Percentiles rank a stretch among this genome's conserved stretches.
Conservation (phyloP, 2,329 filamentous ascomycete genomes). For the Capronia americana region DNA sequence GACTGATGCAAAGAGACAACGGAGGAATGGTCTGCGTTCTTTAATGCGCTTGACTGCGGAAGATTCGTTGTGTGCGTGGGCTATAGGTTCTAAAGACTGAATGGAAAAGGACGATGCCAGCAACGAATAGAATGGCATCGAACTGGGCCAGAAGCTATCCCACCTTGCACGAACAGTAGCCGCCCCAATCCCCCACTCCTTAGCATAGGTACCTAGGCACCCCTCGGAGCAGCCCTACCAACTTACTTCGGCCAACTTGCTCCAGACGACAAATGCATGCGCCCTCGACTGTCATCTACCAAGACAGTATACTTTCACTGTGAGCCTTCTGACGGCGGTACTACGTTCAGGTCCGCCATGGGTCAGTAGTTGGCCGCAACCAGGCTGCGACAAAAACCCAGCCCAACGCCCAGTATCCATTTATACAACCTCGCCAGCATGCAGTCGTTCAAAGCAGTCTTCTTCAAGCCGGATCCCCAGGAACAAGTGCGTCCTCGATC, state of each 20-base stretch:
- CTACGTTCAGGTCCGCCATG: conserved; percentile 12
- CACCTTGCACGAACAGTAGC: neutral
- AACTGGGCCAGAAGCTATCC: conserved; percentile 5
- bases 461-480: conserved; percentile 91
- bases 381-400: conserved; percentile 4
- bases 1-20: conserved; percentile 39
- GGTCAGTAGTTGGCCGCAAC: conserved; percentile 17
- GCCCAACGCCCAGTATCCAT: neutral
- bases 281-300: neutral
- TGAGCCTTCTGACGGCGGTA: conserved; percentile 2
- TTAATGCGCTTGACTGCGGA: conserved; percentile 7
- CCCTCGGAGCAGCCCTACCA: conserved; percentile 26
- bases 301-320: neutral
- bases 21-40: conserved; percentile 21
- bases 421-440: conserved; percentile 57
- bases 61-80: conserved; percentile 28
- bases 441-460: conserved; percentile 85
- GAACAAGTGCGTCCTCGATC: conserved; percentile 71
- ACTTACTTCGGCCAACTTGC: conserved; percentile 15
- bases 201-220: neutral
- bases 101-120: conserved; percentile 13
- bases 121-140: conserved; percentile 1
- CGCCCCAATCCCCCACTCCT: conserved; percentile 1
- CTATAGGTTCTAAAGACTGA: conserved; percentile 11
- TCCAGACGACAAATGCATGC: neutral